Base-by-base conservation (phyloP, 352 stramenopile species). In the Aphanomyces astaci region DNA sequence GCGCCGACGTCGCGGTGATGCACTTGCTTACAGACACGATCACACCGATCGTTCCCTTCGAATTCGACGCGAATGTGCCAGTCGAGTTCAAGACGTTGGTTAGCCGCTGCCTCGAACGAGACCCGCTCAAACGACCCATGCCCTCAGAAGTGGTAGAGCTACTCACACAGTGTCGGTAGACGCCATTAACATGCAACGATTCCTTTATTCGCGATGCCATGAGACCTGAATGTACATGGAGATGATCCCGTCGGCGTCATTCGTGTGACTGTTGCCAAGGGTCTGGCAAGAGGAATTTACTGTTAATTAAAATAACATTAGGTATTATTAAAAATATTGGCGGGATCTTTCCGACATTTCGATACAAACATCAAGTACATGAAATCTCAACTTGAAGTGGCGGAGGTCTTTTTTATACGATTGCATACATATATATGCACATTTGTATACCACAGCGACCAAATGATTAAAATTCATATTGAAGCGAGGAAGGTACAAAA, bases 121-220 rank as follows among this genome's bases (percentile, higher is more conserved):
- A 40, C 5, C 40, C 62, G 25, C 24, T 17, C 10, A 31, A 22
- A 4, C 62, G 62, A 13, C 62, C 62, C 15, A 45, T 45, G 17
- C n/a, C 43, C 3, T 17, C 22, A 10, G 62, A 68, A 1, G 62
- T 68, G 27, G 22, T 68, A 24, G 22, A 10, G 11, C 15, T 19
- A n/a, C 51, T 59, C 25, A 59, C 51, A 5, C 51, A 59, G 51
- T 55, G 48, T 22, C 48, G 48, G 10, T 55, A 55, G n/a, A 55
- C 40, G 40, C 22, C 17, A 49, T n/a, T n/a, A n/a, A 49, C 22
- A 49, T 49, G 40, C 17, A 49, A n/a, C 40, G 22, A n/a, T n/a
- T 49, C 17, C 22, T n/a, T 15, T n/a, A n/a, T n/a, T n/a, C n/a
- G n/a, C n/a, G n/a, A n/a, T n/a, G n/a, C n/a, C n/a, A n/a, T n/a